phyloP scores from a whole-genome alignment of 495 filamentous ascomycete genomes.

The Beverwykella pulmonaria region DNA sequence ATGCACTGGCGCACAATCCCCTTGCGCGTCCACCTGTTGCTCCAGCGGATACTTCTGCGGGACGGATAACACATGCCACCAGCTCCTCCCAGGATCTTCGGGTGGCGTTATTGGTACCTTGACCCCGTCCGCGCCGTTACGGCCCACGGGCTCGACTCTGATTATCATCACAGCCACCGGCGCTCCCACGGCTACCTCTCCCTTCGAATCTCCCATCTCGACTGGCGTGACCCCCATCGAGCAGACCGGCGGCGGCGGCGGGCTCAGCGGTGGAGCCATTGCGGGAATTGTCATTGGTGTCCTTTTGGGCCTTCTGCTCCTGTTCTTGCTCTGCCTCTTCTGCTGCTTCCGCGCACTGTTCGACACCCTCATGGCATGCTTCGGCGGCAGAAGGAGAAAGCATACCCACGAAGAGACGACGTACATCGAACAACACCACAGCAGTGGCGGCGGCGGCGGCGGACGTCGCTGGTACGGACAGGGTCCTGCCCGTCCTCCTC shows the following conservation, averaged over 20 bases:
- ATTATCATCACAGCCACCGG: slow-evolving; percentile 59
- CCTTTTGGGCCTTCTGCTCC: slow-evolving; percentile 71
- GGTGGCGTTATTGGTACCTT: slow-evolving; percentile 43
- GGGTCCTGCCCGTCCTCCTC: slow-evolving; percentile 50
- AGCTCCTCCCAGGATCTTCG: slow-evolving; percentile 41
- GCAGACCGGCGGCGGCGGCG: slow-evolving; percentile 49
- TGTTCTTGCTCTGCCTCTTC: slow-evolving; percentile 74
- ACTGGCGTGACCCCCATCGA: slow-evolving; percentile 51
- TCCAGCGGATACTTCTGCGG: slow-evolving; percentile 69
- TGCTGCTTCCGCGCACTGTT: slow-evolving; percentile 69
- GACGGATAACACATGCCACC: slow-evolving; percentile 51
- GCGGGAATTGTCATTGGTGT: slow-evolving; percentile 93
- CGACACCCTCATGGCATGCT: slow-evolving; percentile 64
- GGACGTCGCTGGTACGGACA: slow-evolving; percentile 72
- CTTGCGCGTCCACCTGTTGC: slow-evolving; percentile 78
- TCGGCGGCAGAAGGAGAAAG: slow-evolving; percentile 61
- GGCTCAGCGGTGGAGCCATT: slow-evolving; percentile 81
- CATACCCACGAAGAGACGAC: slow-evolving; percentile 55
- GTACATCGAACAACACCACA: slow-evolving; percentile 70
- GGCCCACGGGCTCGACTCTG: slow-evolving; percentile 67
- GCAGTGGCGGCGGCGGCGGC: slow-evolving; percentile 47
- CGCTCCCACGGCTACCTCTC: slow-evolving; percentile 60
- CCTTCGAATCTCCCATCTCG: slow-evolving; percentile 59
- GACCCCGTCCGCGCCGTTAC: slow-evolving; percentile 57
- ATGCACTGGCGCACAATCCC: slow-evolving; percentile 63